phyloP scores from a whole-genome alignment of 2,329 filamentous ascomycete species.

The Aspergillus neoniger region DNA sequence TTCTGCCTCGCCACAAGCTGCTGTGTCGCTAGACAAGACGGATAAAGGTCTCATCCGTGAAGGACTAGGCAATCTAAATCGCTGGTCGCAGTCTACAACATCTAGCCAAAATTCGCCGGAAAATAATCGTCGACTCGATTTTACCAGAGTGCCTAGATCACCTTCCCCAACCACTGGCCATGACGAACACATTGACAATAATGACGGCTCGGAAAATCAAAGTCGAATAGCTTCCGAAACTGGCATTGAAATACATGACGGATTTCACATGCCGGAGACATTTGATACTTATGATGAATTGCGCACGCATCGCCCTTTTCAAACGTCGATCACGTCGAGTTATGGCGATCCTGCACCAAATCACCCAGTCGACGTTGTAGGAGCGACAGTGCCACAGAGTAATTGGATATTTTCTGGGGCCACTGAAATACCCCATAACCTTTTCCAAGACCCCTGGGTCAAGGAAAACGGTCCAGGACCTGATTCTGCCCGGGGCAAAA shows the following conservation, averaged over 20 bases:
- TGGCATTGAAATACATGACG: constrained; percentile 7
- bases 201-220: constrained; percentile 18
- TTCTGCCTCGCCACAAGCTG: constrained; percentile 8
- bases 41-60: constrained; percentile 40
- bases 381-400: constrained; percentile 8
- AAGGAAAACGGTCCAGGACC: neutral
- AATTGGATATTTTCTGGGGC: constrained; percentile 25
- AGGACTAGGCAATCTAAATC: constrained; percentile 54
- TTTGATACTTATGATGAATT: neutral
- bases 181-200: constrained; percentile 18
- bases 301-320: constrained; percentile 8
- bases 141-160: constrained; percentile 23
- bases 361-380: constrained; percentile 4
- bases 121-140: constrained; percentile 26
- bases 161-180: neutral
- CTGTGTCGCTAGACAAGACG: constrained; percentile 3
- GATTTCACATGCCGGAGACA: constrained; percentile 10
- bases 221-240: constrained; percentile 16
- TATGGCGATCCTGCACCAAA: constrained; percentile 2
- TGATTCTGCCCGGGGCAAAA: neutral
- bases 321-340: constrained; percentile 1
- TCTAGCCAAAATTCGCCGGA: constrained; percentile 46
- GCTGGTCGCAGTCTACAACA: constrained; percentile 60
- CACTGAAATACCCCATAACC: neutral
- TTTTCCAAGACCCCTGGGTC: constrained; percentile 20